Conservation (phyloP, 352 stramenopile genomes). For the Phytopythium boreale region DNA sequence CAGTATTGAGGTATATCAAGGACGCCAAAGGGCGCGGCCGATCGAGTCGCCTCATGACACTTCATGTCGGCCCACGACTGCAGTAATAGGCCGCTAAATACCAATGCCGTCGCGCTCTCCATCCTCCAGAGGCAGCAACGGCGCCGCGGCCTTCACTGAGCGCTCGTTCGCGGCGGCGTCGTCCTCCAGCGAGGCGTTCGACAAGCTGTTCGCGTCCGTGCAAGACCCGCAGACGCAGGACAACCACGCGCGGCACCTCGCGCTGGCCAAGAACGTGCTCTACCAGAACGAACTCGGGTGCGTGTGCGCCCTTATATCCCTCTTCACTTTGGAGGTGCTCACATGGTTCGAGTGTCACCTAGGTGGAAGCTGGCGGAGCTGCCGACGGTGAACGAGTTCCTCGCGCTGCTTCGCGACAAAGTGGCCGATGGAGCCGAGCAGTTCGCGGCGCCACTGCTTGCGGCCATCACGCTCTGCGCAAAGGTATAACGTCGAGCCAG, state of each 20-base stretch:
- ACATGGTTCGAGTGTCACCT: neutral
- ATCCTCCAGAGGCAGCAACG: neutral
- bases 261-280: conserved; percentile 74
- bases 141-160: too few species aligned
- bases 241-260: conserved; percentile 64
- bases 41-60: neutral
- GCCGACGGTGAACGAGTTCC: conserved; percentile 54
- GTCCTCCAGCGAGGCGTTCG: conserved; percentile 34
- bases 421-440: conserved; percentile 35
- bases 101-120: neutral
- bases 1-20: neutral
- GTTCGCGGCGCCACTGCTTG: conserved; percentile 40
- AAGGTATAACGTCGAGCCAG: conserved; percentile 34
- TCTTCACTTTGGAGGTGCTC: neutral
- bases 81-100: neutral
- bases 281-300: conserved; percentile 71
- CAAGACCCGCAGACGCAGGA: conserved; percentile 59
- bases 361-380: conserved; percentile 75
- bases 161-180: too few species aligned
- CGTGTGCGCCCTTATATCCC: too few species aligned
- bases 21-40: neutral
- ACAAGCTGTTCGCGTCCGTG: conserved; percentile 65
- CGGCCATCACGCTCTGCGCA: conserved; percentile 34
- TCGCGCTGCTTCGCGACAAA: conserved; percentile 57
- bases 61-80: neutral